Conservation (phyloP, 139 green algal genomes). For the Chlorella sp. region DNA sequence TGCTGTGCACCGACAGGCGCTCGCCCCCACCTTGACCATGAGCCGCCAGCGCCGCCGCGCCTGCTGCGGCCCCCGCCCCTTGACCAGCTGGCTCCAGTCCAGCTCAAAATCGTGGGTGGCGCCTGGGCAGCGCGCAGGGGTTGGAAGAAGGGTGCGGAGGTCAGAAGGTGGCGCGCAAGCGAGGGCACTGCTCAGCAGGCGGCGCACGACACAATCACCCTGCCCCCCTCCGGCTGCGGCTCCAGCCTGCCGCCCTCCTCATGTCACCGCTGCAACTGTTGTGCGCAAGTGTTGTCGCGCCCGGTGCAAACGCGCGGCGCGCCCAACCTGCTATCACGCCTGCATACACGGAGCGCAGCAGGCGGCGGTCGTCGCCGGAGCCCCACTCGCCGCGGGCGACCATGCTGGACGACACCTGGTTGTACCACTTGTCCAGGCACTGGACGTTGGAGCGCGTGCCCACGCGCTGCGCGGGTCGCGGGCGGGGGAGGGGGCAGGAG, state of each 20-base stretch:
- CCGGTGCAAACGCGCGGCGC: background rate
- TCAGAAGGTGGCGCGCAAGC: background rate
- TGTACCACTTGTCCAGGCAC: constrained; percentile 63
- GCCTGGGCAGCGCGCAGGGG: background rate
- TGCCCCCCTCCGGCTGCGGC: no score
- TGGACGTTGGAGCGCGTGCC: constrained; percentile 46
- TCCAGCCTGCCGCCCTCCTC: no score
- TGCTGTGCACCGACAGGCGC: no score
- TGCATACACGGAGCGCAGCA: constrained; percentile 56
- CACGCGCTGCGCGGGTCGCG: constrained; percentile 27
- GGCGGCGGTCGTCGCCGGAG: constrained; percentile 59
- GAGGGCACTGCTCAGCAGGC: background rate
- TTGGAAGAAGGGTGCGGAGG: background rate
- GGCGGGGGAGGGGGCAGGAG: no score
- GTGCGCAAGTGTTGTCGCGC: no score
- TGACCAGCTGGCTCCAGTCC: constrained; percentile 59
- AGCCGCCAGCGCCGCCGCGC: constrained; percentile 66
- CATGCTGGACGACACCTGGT: constrained; percentile 59
- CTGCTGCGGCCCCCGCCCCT: constrained; percentile 39
- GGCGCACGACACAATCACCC: background rate
- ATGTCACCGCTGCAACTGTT: background rate
- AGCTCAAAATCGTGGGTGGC: constrained; percentile 50
- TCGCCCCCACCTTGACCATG: constrained; percentile 46
- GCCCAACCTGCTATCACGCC: constrained; percentile 3
- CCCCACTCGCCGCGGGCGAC: constrained; percentile 67